Evolutionary conservation across 768 basidiomycete species (phyloP), one percentile per base, ranked within the genome.

Genomic region (Tylopilus rubrobrunneus): DNA sequence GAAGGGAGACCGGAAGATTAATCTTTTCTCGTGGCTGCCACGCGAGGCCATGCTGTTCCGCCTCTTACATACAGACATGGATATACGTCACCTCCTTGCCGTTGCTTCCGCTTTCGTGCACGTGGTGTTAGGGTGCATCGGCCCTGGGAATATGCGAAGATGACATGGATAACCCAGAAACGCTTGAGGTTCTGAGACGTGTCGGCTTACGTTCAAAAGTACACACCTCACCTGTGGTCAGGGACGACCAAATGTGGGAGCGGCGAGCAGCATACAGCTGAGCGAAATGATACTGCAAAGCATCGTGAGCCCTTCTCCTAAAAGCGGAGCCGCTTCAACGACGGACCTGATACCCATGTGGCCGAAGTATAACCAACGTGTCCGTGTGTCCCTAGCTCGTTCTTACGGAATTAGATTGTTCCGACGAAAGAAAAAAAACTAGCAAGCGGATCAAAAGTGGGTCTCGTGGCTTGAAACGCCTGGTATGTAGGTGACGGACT

Each of bases 31-130:
- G 62, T 57, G 58, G 52, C 44, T 56, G 23, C 52, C 60, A 65
- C 63, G 63, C 44, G 59, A 45, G 19, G 37, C 53, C 60, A 57
- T 58, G 46, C 58, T 65, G 58, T 54, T 39, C 45, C 21, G 34
- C 37, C 12, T 19, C 33, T 53, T 57, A 57, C 61, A 40, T 52
- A 62, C 49, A 0, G 27, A 4, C n/a, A 9, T 1, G 11, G 19
- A 15, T 27, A 21, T 61, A 53, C 51, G 48, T 57, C 48, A 49
- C n/a, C 12, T 41, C 2, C 31, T 11, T 31, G 14, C 41, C 28
- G 7, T 47, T 29, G 21, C 19, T 27, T 28, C 27, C 19, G 29
- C 7, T 17, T 41, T 17, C 27, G 28, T 33, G 25, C 48, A 52
- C 48, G 37, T 48, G 51, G 50, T 10, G 29, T 31, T 37, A 56